Evolutionary conservation across 257 asterid species (phyloP), one percentile per base, ranked within the genome.

Genomic region (Sherardia arvensis): DNA sequence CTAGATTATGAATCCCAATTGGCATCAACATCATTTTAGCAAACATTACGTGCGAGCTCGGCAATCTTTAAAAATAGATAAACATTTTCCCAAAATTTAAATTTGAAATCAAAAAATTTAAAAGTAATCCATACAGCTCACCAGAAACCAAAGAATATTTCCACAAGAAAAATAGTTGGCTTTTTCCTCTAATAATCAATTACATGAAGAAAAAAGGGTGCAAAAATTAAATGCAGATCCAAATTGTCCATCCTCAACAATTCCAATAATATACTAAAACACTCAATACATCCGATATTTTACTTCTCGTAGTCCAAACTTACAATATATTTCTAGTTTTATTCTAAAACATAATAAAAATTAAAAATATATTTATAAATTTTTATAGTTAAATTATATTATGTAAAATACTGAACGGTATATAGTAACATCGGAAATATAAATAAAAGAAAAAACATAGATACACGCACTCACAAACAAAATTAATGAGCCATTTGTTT

Each of bases 401-500:
- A n/a, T n/a, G n/a, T n/a, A n/a, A n/a, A n/a, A n/a, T n/a, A n/a
- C n/a, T n/a, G n/a, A n/a, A n/a, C n/a, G n/a, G n/a, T n/a, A n/a
- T n/a, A n/a, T n/a, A n/a, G n/a, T n/a, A n/a, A n/a, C n/a, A n/a
- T n/a, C n/a, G n/a, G n/a, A n/a, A n/a, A n/a, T n/a, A n/a, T 10
- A 14, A 43, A 43, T 3, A 3, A 1, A 14, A 43, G 3, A 43
- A 25, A 10, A 54, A 14, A 28, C 61, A 56, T 22, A 28, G 12
- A 56, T 0, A 38, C 45, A 27, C 62, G 15, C 62, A 38, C 15
- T 38, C 17, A 55, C 20, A 25, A 12, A 55, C n/a, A 47, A 25
- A 45, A 47, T 62, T 40, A 26, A 64, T 49, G 34, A 51, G 33
- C 36, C 51, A 55, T 21, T 51, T 65, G 47, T 48, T 64, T 64